Evolutionary conservation across 1,139 yeast genomes (phyloP), one percentile per base, ranked within the genome.

Genomic region (Saccharomycopsis hybrid): DNA sequence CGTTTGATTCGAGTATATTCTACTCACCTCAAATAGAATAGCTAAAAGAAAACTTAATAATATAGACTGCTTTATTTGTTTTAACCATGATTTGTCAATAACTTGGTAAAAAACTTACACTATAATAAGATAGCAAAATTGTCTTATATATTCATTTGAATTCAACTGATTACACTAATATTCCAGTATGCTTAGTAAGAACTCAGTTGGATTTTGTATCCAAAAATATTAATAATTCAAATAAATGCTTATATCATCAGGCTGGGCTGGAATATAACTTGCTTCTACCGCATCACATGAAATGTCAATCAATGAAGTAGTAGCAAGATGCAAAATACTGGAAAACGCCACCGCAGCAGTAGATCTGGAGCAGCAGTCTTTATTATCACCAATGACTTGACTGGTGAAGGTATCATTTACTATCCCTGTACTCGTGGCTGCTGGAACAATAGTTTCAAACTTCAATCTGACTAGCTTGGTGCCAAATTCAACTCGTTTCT

Each of bases 261-360:
- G 33, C 9, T 31, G 5, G 5, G 33, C 9, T 7, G 33, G 33
- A 31, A 31, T 7, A 9, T 31, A 31, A 31, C 33, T 31, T 9
- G 33, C 33, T 9, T 9, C 33, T 5, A 31, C 33, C 33, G 5
- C 33, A 9, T 31, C 33, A 9, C 33, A 7, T 31, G 39, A 36
- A 36, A 36, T 36, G 28, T 47, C 41, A 30, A 47, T 25, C 9
- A 47, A 29, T 3, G 47, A 43, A 38, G 55, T 60, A 5, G 70
- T 65, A 0, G 74, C 66, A 46, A 74, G 60, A 43, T 71, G 68
- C 42, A 74, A 60, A 1, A 73, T 52, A 46, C 71, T 67, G 11
- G 69, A 59, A 55, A 74, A 72, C 2, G 76, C 66, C 47, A 63
- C 68, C n/a, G 70, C 72, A 13, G 72, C 73, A 30, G 68, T 58